phyloP scores from a whole-genome alignment of 164 flowering plant species.

The Macadamia tetraphylla region DNA sequence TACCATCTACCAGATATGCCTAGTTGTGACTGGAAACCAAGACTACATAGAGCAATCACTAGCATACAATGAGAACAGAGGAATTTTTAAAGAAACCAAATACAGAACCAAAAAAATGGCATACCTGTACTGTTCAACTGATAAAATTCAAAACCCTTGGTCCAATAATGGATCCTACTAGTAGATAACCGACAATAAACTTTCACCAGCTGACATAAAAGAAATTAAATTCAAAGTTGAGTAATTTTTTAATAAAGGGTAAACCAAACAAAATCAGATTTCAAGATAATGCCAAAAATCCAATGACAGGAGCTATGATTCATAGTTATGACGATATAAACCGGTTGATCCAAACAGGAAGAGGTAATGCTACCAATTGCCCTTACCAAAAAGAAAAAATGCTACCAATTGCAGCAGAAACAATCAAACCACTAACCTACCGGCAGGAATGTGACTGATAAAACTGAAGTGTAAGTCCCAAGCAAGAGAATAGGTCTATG shows the following conservation, averaged over 20 bases:
- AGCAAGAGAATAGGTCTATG: background rate
- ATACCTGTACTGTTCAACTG: constrained; percentile 92
- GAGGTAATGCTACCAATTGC: constrained; percentile 90
- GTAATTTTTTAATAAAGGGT: background rate
- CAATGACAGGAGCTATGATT: background rate
- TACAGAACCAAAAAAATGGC: background rate
- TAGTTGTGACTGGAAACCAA: too few species aligned
- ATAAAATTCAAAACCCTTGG: constrained; percentile 89
- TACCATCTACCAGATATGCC: too few species aligned
- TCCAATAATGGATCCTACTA: constrained; percentile 90
- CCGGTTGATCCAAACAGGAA: constrained; percentile 30
- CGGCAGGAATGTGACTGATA: constrained; percentile 32
- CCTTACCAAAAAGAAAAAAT: too few species aligned
- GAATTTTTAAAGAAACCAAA: too few species aligned
- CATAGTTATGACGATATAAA: constrained; percentile 28
- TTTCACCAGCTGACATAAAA: constrained; percentile 19
- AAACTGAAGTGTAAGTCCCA: constrained; percentile 1
- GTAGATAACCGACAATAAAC: constrained; percentile 90
- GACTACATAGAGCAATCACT: too few species aligned
- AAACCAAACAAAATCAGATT: constrained; percentile 2
- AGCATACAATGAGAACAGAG: too few species aligned
- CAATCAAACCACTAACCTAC: constrained; percentile 85
- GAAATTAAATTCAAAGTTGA: background rate
- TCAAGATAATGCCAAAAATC: constrained; percentile 3
- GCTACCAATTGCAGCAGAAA: constrained; percentile 45